Base-by-base conservation (phyloP, 208 protist species). In the Balamuthia mandrillaris region DNA sequence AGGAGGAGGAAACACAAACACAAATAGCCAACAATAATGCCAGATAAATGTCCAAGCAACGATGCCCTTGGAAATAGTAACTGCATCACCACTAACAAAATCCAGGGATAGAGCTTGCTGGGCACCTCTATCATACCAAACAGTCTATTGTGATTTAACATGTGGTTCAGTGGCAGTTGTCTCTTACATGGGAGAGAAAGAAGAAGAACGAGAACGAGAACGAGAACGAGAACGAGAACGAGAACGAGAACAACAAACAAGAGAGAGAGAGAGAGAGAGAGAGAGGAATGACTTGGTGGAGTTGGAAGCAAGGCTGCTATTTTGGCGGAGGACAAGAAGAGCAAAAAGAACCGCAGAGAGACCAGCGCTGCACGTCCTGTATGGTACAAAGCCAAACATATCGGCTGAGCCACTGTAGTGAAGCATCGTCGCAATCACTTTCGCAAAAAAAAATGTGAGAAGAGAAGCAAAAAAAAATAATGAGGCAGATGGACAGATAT, bases 31-130 rank as follows among this genome's bases (percentile, higher is more conserved):
- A 84, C 44, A 10, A 91, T 35, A 10, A 91, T 91, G 51, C 89
- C 89, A 18, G 61, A 47, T 29, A 91, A 51, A 79, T 91, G 89
- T 3, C 87, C 89, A 31, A 89, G 5, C 18, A 91, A 91, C 29
- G 88, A 92, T 3, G 72, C 82, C 29, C 37, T 6, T 18, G 83
- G 88, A 0, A 91, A 60, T 27, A 91, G 27, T 2, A 92, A 37
- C 63, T 91, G 83, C 35, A 88, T 70, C 1, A 91, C n/a, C 31
- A 90, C 39, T 31, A 91, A 47, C 27, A 92, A 14, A 7, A 85
- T 35, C 81, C 68, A 91, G 3, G 89, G 89, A 41, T 91, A 91
- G 14, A 66, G 44, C 29, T 88, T 72, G n/a, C 42, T 27, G 24
- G 89, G 89, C 37, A 92, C 85, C 24, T 16, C 54, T 18, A 84